Base-by-base conservation (phyloP, 108 stramenopile genomes). In the Chaetoceros tenuissimus region DNA sequence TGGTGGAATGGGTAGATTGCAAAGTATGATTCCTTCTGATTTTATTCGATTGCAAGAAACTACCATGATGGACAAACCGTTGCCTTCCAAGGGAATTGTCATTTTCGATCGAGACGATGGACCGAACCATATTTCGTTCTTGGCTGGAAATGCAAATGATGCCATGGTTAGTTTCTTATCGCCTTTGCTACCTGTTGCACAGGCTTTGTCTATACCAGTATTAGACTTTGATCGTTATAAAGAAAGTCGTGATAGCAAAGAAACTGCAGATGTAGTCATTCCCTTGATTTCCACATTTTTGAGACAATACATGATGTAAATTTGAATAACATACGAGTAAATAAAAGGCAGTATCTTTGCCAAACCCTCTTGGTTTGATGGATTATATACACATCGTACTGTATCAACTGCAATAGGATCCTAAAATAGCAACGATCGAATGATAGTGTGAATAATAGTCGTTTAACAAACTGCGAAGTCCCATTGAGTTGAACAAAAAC, bases 101-200 rank as follows among this genome's bases (percentile, higher is more conserved):
- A 55, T 89, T 2, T 80, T 81, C 50, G 81, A 80, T 46, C 62
- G 64, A 7, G 30, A 66, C 27, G 71, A 78, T 76, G 79, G 77
- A 8, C 87, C 87, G 24, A 84, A 82, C 63, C 87, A 89, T 31
- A 82, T 89, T 48, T 89, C 87, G 3, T 89, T 76, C 52, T 54
- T 89, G 21, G 59, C 83, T 0, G 81, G 77, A 55, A 72, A 60
- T 28, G 69, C 77, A 22, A 82, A 82, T 60, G 80, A 76, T 54
- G 81, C 81, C 49, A 89, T 89, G 87, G 59, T 82, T 24, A 66
- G 72, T 23, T 81, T 85, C 40, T 58, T 89, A 24, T 82, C 83
- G 31, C 83, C 87, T 0, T 67, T 88, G n/a, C 48, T 88, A 8
- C 85, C 85, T 0, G 53, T 88, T 8, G 82, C 86, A 26, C 57